These are phyloP conservation scores for Metschnikowia noctiluminum DNA, from an alignment of 805 yeast species.

Conservation along the genomic window DNA sequence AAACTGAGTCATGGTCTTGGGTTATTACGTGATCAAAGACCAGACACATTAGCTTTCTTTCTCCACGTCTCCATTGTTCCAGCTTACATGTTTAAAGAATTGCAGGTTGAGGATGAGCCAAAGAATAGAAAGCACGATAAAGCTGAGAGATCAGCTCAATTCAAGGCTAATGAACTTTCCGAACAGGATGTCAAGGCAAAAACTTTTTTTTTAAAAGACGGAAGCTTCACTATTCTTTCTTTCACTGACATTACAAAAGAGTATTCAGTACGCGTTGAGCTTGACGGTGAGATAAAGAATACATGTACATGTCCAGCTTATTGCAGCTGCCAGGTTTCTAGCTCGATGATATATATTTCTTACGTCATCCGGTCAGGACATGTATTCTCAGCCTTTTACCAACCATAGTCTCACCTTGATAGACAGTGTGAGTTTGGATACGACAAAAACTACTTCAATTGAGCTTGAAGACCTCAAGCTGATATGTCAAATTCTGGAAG, in stretches of 20 bases:
- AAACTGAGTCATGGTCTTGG: neutral
- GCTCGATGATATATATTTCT: no score
- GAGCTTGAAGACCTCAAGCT: neutral
- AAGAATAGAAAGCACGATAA: neutral
- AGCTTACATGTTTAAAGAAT: neutral
- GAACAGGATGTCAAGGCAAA: neutral
- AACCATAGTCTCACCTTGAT: neutral
- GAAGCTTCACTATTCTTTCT: neutral
- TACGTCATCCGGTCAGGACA: no score
- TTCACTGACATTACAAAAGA: neutral
- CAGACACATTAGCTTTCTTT: neutral
- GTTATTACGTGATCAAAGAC: neutral
- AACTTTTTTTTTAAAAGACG: neutral
- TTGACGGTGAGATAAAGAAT: neutral
- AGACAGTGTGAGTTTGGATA: neutral
- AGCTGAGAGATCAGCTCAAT: neutral
- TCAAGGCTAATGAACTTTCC: neutral
- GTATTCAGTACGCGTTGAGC: neutral
- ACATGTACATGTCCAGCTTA: no score
- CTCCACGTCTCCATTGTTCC: neutral
- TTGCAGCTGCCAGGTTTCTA: no score
- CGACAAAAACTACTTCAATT: neutral
- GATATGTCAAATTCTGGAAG: neutral
- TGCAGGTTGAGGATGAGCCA: neutral
- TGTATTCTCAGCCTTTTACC: no score